Evolutionary conservation across 129 eudicot species (phyloP), one percentile per base, ranked within the genome.

Genomic region (Saussurea involucrata): DNA sequence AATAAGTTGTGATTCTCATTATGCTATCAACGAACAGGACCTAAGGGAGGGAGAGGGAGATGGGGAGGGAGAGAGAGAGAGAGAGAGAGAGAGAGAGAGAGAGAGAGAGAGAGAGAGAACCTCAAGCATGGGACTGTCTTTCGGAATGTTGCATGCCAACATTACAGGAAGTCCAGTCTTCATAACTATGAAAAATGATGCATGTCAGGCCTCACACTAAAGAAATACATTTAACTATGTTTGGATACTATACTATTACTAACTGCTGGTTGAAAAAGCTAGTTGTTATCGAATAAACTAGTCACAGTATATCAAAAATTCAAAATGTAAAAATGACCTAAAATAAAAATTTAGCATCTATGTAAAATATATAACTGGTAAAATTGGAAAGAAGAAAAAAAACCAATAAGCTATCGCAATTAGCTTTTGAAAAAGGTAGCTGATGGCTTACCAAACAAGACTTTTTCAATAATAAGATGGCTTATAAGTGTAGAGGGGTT

Each of bases 101-200:
- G 65, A 28, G 69, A 61, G 58, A 46, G 75, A 75, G 55, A 71
- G 84, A 73, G 63, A 76, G 33, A 76, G 34, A 81, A 94, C 98
- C 98, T 91, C 97, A 29, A 94, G 85, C 85, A 86, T 84, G 75
- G 97, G 96, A 71, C 81, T 91, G 72, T 83, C 89, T 87, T 94
- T 94, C 12, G 98, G 98, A 76, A 94, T 85, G 78, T 89, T 89
- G 71, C 96, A 94, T 65, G 98, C 96, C 71, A 94, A 80, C 2
- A 77, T 84, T 22, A 94, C 81, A 71, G 88, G 91, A 42, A 94
- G 85, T 44, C 97, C 98, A 53, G 97, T 89, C 92, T 85, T 87
- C 49, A 94, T 46, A 75, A 87, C 98, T 93, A 86, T 24, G 0
- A 66, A 53, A 63, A 67, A 66, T 24, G 22, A 55, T 36, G 24